Evolutionary conservation across 768 basidiomycete genomes (phyloP).

Genomic region (Cystobasidiopsis lactophilus): DNA sequence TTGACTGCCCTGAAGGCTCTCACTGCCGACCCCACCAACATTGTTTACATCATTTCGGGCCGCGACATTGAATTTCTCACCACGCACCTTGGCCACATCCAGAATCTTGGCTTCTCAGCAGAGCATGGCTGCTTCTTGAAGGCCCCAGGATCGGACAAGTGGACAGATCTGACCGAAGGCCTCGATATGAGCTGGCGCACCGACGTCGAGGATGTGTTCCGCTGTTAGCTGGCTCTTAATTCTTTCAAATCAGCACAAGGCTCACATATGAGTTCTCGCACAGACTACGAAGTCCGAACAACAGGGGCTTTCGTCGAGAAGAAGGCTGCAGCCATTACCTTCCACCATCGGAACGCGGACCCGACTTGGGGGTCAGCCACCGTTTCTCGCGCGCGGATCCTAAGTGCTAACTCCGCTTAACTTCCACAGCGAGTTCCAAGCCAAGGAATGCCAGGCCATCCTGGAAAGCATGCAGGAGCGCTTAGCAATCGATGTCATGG

Average conservation of each 20-base stretch:
- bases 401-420: too few species aligned
- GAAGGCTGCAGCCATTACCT: slow-evolving; percentile 94
- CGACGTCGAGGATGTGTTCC: slow-evolving; percentile 87
- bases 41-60: slow-evolving; percentile 94
- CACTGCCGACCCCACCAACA: slow-evolving; percentile 56
- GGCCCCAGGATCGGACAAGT: slow-evolving; percentile 40
- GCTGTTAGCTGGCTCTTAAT: slow-evolving; percentile 36
- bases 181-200: slow-evolving; percentile 96
- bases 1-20: slow-evolving; percentile 51
- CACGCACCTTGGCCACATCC: slow-evolving; percentile 67
- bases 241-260: neutral
- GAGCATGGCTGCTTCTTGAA: slow-evolving; percentile 89
- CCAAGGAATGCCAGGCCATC: slow-evolving; percentile 86
- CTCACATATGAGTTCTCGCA: neutral
- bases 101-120: slow-evolving; percentile 66
- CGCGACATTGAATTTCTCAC: slow-evolving; percentile 83
- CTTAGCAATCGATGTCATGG: slow-evolving; percentile 60
- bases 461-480: slow-evolving; percentile 87
- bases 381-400: too few species aligned
- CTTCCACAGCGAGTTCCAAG: slow-evolving; percentile 46
- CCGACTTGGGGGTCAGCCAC: slow-evolving; percentile 93
- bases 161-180: slow-evolving; percentile 72
- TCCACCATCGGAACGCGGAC: slow-evolving; percentile 84
- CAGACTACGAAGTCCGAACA: slow-evolving; percentile 38
- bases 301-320: slow-evolving; percentile 88